phyloP scores from a whole-genome alignment of 2,329 filamentous ascomycete species.

The Celoporthe dispersa region DNA sequence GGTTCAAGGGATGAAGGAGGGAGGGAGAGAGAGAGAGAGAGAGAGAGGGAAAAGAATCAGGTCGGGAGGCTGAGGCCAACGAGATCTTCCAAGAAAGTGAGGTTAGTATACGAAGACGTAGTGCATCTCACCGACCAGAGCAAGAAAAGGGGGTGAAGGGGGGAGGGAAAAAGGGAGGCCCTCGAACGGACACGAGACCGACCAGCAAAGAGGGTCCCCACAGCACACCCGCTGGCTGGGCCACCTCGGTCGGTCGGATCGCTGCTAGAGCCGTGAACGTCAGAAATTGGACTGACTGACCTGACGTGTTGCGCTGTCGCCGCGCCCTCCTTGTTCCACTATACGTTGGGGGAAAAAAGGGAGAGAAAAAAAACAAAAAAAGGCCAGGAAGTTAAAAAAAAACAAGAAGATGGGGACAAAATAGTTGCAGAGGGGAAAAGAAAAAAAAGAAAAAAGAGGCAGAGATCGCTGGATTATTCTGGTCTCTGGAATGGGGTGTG shows the following conservation, averaged over 20 bases:
- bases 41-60: neutral
- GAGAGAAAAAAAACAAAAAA: slow-evolving; percentile 1
- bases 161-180: neutral
- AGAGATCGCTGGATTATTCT: slow-evolving; percentile 3
- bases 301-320: slow-evolving; percentile 4
- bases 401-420: slow-evolving; percentile 2
- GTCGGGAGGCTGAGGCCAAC: slow-evolving; percentile 2
- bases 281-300: slow-evolving; percentile 5
- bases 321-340: neutral
- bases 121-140: slow-evolving; percentile 7
- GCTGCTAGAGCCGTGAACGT: slow-evolving; percentile 3
- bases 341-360: neutral
- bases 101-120: slow-evolving; percentile 2
- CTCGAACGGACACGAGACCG: slow-evolving; percentile 15
- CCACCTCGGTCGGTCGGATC: slow-evolving; percentile 8
- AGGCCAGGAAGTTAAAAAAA: too few species aligned
- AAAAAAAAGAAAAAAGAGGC: slow-evolving; percentile 15
- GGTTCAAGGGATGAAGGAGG: neutral
- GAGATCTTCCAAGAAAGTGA: neutral
- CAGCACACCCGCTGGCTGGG: neutral
- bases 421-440: slow-evolving; percentile 10
- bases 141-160: neutral
- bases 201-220: slow-evolving; percentile 12
- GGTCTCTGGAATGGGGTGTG: slow-evolving; percentile 16
- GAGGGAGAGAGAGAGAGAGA: neutral